Evolutionary conservation across 257 asterid species (phyloP), one percentile per base, ranked within the genome.

Genomic region (Salvia hispanica): DNA sequence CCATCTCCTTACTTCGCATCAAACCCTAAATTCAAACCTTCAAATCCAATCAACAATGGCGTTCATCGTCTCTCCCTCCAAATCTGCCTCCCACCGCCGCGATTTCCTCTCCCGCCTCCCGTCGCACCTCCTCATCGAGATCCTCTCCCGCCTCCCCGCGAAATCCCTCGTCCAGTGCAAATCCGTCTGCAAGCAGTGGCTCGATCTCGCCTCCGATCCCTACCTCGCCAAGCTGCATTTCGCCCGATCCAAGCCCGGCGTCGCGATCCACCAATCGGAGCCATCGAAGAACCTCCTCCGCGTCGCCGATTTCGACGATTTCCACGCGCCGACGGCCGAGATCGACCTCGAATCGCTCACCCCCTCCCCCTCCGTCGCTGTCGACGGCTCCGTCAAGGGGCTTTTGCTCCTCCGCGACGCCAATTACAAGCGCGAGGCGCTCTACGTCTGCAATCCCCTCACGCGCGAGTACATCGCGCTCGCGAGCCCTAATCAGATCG

Each of bases 351-450:
- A 13, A 6, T 7, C 36, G 7, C 7, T 80, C 2, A 66, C 67
- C 21, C 8, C 3, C 28, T 69, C 52, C 52, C 51, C 67, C 7
- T 0, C 0, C 25, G 72, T 81, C 18, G 74, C 62, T 10, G 61
- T 83, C 0, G 79, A 81, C 42, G 82, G 85, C 5, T 85, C 85
- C 0, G 8, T 72, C 2, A 44, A 81, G 48, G 92, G 92, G 2
- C 40, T 85, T 6, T 68, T 85, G 16, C 62, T 77, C 54, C 28
- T 60, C 6, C 67, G 62, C 15, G 81, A 71, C 37, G 36, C 74
- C 34, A 68, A 76, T 12, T 67, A 65, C 14, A 61, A 62, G 58
- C 79, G 65, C 57, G 83, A 85, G 6, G 46, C 63, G 0, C 40
- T 81, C 13, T 73, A 73, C 57, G 39, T 81, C 16, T 79, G 86